Base-by-base conservation (phyloP, 2,329 filamentous ascomycete genomes). In the Colletotrichum gigasporum region DNA sequence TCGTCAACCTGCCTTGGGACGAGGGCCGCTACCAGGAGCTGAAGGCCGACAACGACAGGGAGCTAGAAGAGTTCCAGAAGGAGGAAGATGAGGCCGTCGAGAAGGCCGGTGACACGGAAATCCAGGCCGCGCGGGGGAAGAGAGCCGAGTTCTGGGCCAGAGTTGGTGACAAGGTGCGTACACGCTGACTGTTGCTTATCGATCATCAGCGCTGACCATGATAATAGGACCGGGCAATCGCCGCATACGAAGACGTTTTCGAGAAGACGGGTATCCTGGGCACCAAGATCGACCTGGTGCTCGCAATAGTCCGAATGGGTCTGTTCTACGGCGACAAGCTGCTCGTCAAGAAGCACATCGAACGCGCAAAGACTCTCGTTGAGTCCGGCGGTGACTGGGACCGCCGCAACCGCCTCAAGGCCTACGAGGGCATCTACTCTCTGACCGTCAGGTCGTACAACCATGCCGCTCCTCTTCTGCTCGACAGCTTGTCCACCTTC, bases 331-430 rank as follows among this genome's bases (percentile, higher is more conserved):
- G 94, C 69, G 96, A 99, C 80, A 94, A 94, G 80, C 78, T 91
- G 39, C 87, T 96, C 58, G 94, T 97, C 50, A 96, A 97, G 88
- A 97, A 96, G 86, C 92, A 93, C 65, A 87, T 98, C 47, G 94
- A 97, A 73, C 90, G 95, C 42, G 94, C 94, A 71, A 93, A 92
- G 81, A 87, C 91, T 3, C 85, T 99, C 52, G 94, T 99, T 32
- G 96, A 99, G 76, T 91, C 91, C 69, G 96, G 96, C 70, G 96
- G 96, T 78, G 96, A 99, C 80, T 99, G 96, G 96, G 96, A 99
- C 78, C 92, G 96, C 69, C 91, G 96, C 77, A 99, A 99, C 84
- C 91, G 96, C 66, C 89, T 99, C 74, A 99, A 99, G 90, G 96
- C 96, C 70, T 99, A 99, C 85, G 94, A 97, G 76, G 96, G 96